Conservation (phyloP, 1,284 basidiomycete species). For the Trichosporon asahii region DNA sequence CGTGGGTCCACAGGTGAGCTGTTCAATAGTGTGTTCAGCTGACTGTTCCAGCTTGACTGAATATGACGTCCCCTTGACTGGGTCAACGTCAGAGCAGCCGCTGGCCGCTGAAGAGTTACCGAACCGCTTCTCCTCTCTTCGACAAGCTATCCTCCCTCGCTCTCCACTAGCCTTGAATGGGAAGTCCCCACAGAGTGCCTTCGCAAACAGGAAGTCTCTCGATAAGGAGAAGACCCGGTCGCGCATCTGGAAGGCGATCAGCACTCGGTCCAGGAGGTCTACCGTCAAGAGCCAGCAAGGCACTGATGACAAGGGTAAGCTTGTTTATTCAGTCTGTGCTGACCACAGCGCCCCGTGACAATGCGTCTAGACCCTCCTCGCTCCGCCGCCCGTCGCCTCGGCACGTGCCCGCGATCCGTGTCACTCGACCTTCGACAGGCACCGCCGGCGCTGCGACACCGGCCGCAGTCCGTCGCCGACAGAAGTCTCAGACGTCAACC, state of each 20-base stretch:
- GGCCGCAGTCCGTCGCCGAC: neutral
- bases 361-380: neutral
- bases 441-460: neutral
- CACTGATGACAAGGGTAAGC: neutral
- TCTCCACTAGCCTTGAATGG: neutral
- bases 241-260: neutral
- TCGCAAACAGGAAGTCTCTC: neutral
- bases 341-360: constrained; percentile 1
- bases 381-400: neutral
- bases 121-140: constrained; percentile 1
- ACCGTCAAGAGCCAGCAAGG: neutral
- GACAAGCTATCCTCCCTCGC: neutral
- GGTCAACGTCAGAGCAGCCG: neutral
- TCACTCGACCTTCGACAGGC: neutral
- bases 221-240: neutral
- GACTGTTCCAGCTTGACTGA: neutral
- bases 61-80: neutral
- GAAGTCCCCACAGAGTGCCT: neutral
- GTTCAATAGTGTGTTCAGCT: too few relatives aligned
- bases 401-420: neutral
- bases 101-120: neutral
- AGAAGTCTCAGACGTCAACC: neutral
- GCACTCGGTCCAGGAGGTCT: neutral
- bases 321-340: neutral
- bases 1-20: neutral